phyloP scores from a whole-genome alignment of 169 alveolate species.

The Plasmodium cynomolgi region DNA sequence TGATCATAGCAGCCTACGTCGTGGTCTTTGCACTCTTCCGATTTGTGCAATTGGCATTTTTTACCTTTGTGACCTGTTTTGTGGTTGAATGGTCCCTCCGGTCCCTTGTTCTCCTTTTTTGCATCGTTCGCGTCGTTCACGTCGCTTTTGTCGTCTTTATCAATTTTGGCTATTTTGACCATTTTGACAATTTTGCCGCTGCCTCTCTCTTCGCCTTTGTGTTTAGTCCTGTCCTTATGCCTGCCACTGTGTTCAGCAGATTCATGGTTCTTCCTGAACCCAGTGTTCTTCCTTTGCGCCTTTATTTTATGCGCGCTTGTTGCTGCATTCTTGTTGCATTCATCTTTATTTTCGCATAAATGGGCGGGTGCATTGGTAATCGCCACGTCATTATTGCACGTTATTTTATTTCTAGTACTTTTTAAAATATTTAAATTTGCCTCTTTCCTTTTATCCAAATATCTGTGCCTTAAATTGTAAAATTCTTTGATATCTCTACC shows the following conservation, averaged over 20 bases:
- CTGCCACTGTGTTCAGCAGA: not conserved
- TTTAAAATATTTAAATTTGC: not conserved
- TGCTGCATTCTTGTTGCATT: not conserved
- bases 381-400: not conserved
- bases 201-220: not conserved
- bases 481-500: conserved; percentile 3
- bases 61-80: not conserved
- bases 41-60: not conserved
- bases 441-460: conserved; percentile 26
- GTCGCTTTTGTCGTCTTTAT: not conserved
- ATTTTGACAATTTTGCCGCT: not conserved
- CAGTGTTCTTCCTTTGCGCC: not conserved
- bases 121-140: not conserved
- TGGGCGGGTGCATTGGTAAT: not conserved
- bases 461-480: conserved; percentile 10
- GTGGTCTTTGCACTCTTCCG: not conserved
- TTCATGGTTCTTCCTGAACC: not conserved
- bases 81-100: not conserved
- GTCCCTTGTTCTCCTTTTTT: not conserved
- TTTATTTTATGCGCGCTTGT: not conserved
- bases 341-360: conserved; percentile 10
- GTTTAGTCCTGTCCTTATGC: not conserved
- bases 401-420: conserved; percentile 26
- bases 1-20: not conserved
- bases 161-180: not conserved